Evolutionary conservation across 345 rosid species (phyloP).

Genomic region (Turnera subulata): DNA sequence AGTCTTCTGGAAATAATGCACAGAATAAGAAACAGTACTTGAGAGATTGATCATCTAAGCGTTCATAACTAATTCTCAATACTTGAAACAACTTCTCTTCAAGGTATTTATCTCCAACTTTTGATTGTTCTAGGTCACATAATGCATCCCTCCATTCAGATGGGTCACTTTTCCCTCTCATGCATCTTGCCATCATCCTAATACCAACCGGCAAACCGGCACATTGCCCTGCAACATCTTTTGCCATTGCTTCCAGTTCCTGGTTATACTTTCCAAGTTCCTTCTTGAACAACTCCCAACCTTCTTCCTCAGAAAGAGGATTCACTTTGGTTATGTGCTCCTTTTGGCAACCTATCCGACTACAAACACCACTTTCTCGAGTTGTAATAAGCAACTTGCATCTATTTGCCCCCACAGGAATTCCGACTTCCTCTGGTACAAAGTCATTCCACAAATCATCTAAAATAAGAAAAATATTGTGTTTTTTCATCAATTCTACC

Average conservation of each 20-base stretch:
- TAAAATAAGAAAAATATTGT: background rate
- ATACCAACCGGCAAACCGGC: constrained; percentile 13
- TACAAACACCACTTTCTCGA: constrained; percentile 12
- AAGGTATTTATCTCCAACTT: background rate
- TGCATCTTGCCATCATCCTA: constrained; percentile 3
- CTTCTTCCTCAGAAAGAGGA: background rate
- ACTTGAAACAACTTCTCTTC: background rate
- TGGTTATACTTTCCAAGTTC: background rate
- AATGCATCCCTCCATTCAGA: constrained; percentile 19
- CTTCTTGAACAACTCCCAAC: background rate
- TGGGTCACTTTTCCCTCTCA: constrained; percentile 20
- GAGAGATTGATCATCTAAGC: constrained; percentile 4
- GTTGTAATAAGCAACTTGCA: constrained; percentile 25
- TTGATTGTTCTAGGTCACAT: constrained; percentile 6
- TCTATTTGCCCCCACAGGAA: background rate
- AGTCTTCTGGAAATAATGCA: constrained; percentile 17
- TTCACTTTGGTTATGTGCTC: background rate
- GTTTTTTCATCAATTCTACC: background rate
- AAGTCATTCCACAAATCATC: constrained; percentile 2
- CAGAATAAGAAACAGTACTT: constrained; percentile 23
- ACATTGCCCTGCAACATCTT: constrained; percentile 8
- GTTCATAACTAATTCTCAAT: constrained; percentile 10
- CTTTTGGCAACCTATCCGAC: constrained; percentile 2
- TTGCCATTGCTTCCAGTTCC: background rate
- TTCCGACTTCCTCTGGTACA: background rate